phyloP scores from a whole-genome alignment of 345 rosid species.

The Jatropha curcas region DNA sequence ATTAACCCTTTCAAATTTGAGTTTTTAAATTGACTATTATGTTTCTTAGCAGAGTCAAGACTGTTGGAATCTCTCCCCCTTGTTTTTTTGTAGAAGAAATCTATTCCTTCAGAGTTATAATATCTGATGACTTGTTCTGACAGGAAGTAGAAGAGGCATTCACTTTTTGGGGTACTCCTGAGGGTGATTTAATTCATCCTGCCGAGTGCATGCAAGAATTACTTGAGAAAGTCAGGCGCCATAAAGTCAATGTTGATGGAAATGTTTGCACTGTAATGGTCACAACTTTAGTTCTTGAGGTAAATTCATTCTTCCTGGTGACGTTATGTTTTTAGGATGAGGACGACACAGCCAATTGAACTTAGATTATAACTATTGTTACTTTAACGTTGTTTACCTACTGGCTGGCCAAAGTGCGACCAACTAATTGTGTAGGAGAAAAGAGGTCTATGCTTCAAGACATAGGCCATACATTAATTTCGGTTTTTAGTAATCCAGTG shows the following conservation, averaged over 20 bases:
- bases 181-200: constrained; percentile 85
- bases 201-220: constrained; percentile 96
- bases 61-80: background rate
- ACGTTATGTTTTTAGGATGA: background rate
- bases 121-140: constrained; percentile 13
- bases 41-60: background rate
- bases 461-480: background rate
- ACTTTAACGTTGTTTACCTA: background rate
- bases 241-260: constrained; percentile 85
- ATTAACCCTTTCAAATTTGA: background rate
- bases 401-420: background rate
- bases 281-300: constrained; percentile 98
- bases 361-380: background rate
- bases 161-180: constrained; percentile 89
- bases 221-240: constrained; percentile 89
- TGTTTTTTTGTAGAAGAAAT: background rate
- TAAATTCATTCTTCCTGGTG: constrained; percentile 29
- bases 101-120: background rate
- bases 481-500: background rate
- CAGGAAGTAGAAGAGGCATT: constrained; percentile 94
- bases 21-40: background rate
- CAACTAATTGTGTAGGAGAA: too few species aligned
- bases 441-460: background rate
- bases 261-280: constrained; percentile 94
- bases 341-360: background rate